Evolutionary conservation across 805 yeast species (phyloP), one percentile per base, ranked within the genome.

Genomic region (Metschnikowia lunata): DNA sequence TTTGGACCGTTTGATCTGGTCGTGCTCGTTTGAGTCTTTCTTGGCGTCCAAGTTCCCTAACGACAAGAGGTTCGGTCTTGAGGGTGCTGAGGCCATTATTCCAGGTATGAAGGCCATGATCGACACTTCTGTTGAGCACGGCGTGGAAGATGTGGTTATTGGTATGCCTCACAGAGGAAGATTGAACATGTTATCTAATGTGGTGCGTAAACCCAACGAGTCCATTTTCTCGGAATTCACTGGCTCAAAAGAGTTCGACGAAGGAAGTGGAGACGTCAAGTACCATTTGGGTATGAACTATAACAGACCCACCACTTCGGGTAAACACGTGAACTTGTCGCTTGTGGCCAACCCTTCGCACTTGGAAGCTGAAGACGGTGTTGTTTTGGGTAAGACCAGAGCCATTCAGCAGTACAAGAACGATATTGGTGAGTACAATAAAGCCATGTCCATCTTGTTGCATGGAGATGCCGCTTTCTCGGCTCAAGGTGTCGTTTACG

Each of bases 111-210:
- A 93, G 75, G 85, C 97, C 39, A 68, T 93, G 64, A 89, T 93
- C 63, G 99, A 93, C 70, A 83, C 89, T 55, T 79, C 96, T 36
- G 98, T 90, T 40, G 95, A 86, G 55, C 72, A 75, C 50, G 99
- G 99, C 58, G 84, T 91, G 42, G 97, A 90, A 71, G 98, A 91
- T 66, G 83, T 93, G 50, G 95, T 91, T 60, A 85, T 93, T 59
- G 99, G 99, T 75, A 93, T 93, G 98, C 97, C 99, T 42, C 99
- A 93, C 72, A 87, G 99, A 79, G 99, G 99, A 72, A 84, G 99
- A 75, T 78, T 93, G 61, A 93, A 93, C 70, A 90, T 93, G 84
- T 80, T 93, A 70, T 88, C 98, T 48, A 93, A 93, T 74, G 98
- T 93, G 59, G 97, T 93, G 39, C 86, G 99, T 74, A 93, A 93